Base-by-base conservation (phyloP, 805 yeast species). In the Priceomyces fermenticarens region DNA sequence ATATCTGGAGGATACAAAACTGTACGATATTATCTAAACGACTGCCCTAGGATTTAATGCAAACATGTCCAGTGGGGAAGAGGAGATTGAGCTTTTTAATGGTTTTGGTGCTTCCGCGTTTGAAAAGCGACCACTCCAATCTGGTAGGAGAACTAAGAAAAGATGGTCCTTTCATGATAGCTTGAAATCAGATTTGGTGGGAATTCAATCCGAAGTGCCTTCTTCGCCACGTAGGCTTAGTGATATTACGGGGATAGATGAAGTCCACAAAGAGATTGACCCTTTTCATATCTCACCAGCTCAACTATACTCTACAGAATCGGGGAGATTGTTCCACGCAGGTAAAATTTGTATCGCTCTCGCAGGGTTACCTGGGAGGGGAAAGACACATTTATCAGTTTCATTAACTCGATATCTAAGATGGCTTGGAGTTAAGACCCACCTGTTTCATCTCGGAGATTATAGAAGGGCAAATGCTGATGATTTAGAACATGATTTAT, bases 351-450 rank as follows among this genome's bases (percentile, higher is more conserved):
- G 95, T 52, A 84, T 93, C 39, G 88, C 85, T 3, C 73, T 93
- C 50, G 91, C 87, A 3, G 99, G 99, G 0, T 72, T 90, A 44
- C 98, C 99, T 2, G 98, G 97, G 1, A 75, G 98, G 36, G 97
- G 98, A 2, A 93, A 93, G 60, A 93, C 99, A 1, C 88, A 89
- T 58, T 72, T 91, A 38, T 85, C 97, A 4, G 97, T 91, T 30
- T 83, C 96, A 10, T 73, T 93, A 48, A 88, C 97, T 3, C 77
- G 99, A 43, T 93, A 90, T 61, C 71, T 95, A 50, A 77, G 97
- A 53, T 93, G 99, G 99, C 70, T 93, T 34, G 99, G 99, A 4
- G 98, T 93, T 14, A 83, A 86, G 55, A 83, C 97, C 1, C 90
- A 88, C 53, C 80, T 88, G 23, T 91, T 88, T 67, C 98, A 91